Percentiles rank a stretch among this genome's conserved stretches.
phyloP scores from a whole-genome alignment of 176 grass and related monocot genomes.

The Oryza glumipatula region DNA sequence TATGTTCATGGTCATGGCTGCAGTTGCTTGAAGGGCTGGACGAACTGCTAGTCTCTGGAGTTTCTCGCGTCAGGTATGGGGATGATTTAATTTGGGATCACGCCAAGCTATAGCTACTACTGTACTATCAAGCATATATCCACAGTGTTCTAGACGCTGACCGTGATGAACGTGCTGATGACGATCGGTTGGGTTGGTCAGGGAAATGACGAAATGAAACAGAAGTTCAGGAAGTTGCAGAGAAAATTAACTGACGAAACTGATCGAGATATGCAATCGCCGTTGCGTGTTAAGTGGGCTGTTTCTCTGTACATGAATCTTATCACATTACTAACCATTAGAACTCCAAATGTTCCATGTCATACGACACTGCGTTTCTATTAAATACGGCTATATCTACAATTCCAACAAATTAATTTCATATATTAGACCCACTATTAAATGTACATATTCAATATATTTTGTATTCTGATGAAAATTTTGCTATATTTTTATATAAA shows the following conservation, averaged over 20 bases:
- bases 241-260: not conserved
- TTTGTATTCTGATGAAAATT: too few relatives aligned
- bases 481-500: too few relatives aligned
- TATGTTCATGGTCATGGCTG: not conserved
- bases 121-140: not conserved
- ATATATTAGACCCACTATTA: too few relatives aligned
- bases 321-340: too few relatives aligned
- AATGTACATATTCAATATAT: too few relatives aligned
- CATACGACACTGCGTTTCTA: too few relatives aligned
- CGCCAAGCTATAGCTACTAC: not conserved
- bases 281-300: not conserved
- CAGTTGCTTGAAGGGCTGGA: conserved; percentile 22
- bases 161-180: not conserved
- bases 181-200: not conserved
- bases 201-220: not conserved
- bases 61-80: not conserved
- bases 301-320: not conserved
- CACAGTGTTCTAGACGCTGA: not conserved
- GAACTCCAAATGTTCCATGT: too few relatives aligned
- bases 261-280: not conserved
- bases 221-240: not conserved
- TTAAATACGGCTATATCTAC: too few relatives aligned
- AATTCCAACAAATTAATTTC: too few relatives aligned
- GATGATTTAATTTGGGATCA: not conserved
- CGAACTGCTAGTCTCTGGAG: conserved; percentile 14